Conservation (phyloP, 2,329 filamentous ascomycete species). For the Trichothecium roseum region DNA sequence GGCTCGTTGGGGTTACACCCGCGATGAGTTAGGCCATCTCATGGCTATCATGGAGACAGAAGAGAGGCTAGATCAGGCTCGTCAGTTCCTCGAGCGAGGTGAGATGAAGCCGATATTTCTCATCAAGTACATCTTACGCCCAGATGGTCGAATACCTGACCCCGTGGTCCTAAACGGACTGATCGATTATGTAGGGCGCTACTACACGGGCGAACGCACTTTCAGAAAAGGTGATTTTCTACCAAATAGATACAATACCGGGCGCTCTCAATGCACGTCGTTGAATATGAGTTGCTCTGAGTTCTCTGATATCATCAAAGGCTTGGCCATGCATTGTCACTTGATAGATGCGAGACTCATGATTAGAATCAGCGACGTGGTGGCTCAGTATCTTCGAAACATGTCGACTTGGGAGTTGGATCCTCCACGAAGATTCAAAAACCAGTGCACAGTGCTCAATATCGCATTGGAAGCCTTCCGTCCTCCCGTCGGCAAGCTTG, state of each 20-base stretch:
- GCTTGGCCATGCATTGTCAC: slow-evolving; percentile 1
- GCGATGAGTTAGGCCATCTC: not conserved
- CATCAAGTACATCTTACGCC: slow-evolving; percentile 2
- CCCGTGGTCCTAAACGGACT: not conserved
- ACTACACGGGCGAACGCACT: no score
- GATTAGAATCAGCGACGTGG: slow-evolving; percentile 1
- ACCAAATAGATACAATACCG: no score
- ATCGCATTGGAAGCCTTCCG: not conserved
- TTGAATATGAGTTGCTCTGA: no score
- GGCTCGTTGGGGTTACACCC: not conserved
- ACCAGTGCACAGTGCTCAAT: slow-evolving; percentile 4
- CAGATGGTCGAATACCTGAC: not conserved
- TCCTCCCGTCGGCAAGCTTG: not conserved
- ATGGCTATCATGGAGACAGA: slow-evolving; percentile 2
- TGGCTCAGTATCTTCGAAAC: slow-evolving; percentile 3
- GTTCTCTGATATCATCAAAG: no score
- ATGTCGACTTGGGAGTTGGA: not conserved
- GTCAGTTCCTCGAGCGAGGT: slow-evolving; percentile 2
- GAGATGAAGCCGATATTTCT: slow-evolving; percentile 5
- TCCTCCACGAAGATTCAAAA: slow-evolving; percentile 1
- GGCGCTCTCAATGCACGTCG: no score
- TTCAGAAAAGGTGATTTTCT: no score
- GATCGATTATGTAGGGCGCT: not conserved
- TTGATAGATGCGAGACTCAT: slow-evolving; percentile 2
- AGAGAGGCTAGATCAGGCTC: no score